Evolutionary conservation across 2,329 filamentous ascomycete genomes (phyloP).

Genomic region (Ophiostoma tasmaniense): DNA sequence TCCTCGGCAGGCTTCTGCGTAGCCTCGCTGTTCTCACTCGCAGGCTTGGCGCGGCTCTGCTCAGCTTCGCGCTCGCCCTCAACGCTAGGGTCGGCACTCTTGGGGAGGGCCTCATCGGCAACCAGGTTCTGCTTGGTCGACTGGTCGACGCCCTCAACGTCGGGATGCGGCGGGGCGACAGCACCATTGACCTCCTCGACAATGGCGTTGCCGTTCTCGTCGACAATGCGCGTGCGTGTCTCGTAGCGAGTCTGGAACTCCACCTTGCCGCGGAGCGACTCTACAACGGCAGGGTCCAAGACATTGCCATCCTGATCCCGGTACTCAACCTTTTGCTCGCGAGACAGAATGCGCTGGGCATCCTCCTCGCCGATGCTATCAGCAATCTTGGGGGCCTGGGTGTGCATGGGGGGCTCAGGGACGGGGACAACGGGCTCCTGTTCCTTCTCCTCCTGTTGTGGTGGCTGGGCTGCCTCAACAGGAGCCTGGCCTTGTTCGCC

Average conservation of each 20-base stretch:
- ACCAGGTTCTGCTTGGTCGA: conserved; percentile 40
- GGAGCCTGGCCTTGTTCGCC: too few species aligned
- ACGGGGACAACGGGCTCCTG: conserved; percentile 24
- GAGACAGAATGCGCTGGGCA: conserved; percentile 39
- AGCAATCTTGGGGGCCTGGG: conserved; percentile 37
- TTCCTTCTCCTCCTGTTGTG: conserved; percentile 17
- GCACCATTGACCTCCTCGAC: conserved; percentile 30
- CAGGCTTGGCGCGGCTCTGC: conserved; percentile 50
- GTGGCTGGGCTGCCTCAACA: conserved; percentile 17
- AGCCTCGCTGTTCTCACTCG: conserved; percentile 54
- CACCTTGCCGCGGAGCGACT: conserved; percentile 79
- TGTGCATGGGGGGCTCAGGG: conserved; percentile 35
- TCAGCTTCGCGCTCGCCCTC: conserved; percentile 53
- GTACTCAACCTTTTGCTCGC: conserved; percentile 85
- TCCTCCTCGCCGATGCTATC: conserved; percentile 16
- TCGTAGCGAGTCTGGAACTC: conserved; percentile 94
- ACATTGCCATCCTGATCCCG: conserved; percentile 90
- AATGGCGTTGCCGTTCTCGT: conserved; percentile 73
- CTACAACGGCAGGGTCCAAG: conserved; percentile 73
- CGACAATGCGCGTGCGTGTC: conserved; percentile 79
- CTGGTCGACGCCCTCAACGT: conserved; percentile 52
- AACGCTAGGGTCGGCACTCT: conserved; percentile 40
- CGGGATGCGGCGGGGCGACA: conserved; percentile 51
- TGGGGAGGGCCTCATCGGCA: conserved; percentile 32
- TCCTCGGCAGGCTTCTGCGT: conserved; percentile 12